phyloP scores from a whole-genome alignment of 1,284 basidiomycete genomes.

The Apiotrichum mycotoxinovorans region DNA sequence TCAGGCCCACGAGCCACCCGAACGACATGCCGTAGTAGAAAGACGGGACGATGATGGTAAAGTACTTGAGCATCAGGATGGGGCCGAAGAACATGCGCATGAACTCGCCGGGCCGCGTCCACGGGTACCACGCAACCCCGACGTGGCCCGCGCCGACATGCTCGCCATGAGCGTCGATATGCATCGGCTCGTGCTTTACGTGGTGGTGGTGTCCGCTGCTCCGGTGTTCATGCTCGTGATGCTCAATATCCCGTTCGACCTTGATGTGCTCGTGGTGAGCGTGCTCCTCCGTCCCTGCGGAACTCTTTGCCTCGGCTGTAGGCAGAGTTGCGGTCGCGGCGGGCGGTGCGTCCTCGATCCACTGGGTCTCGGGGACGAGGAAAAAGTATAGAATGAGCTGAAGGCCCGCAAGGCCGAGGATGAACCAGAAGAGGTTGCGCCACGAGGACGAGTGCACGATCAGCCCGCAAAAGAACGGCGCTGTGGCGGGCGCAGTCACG shows the following conservation, averaged over 20 bases:
- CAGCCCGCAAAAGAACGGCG: constrained; percentile 43
- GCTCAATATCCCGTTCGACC: no score
- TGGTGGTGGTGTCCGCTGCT: no score
- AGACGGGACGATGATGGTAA: constrained; percentile 33
- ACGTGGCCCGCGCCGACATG: constrained; percentile 1
- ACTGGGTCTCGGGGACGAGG: constrained; percentile 47
- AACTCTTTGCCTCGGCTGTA: not conserved
- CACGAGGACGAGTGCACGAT: constrained; percentile 31
- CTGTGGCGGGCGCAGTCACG: constrained; percentile 38
- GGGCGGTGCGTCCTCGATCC: constrained; percentile 15
- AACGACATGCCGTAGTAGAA: constrained; percentile 47
- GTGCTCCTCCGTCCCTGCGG: not conserved
- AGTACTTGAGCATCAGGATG: constrained; percentile 14
- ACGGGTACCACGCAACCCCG: not conserved
- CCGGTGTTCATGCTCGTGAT: no score
- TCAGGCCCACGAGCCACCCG: constrained; percentile 43
- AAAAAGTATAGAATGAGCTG: constrained; percentile 24
- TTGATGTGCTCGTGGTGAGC: not conserved
- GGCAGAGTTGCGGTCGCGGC: not conserved
- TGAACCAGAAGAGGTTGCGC: constrained; percentile 44
- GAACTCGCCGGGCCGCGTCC: not conserved
- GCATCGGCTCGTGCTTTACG: not conserved
- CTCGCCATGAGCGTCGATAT: not conserved
- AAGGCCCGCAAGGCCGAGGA: constrained; percentile 30
- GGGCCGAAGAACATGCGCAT: not conserved